Percentiles rank a stretch among this genome's conserved stretches.
Evolutionary conservation across 768 basidiomycete genomes (phyloP).

Genomic region (Asterophora parasitica): DNA sequence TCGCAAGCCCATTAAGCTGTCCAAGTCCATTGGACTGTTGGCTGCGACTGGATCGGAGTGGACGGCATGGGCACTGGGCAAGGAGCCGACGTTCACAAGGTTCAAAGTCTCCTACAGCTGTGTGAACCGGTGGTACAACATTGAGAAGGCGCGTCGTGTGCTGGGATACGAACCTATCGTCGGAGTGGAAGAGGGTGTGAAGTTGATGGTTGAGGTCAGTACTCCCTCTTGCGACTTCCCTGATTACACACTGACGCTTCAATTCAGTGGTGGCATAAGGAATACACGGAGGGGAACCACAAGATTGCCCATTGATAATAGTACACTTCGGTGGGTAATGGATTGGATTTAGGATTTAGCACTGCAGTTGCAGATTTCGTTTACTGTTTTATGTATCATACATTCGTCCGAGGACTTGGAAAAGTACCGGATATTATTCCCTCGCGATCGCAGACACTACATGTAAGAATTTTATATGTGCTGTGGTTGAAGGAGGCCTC

Average conservation of each 20-base stretch:
- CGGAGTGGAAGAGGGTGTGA: constrained; percentile 83
- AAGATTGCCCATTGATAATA: constrained; percentile 31
- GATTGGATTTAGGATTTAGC: constrained; percentile 1
- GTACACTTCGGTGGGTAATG: not conserved
- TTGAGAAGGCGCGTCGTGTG: constrained; percentile 87
- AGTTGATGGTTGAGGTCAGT: constrained; percentile 69
- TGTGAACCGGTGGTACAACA: constrained; percentile 83
- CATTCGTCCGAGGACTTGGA: constrained; percentile 1
- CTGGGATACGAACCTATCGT: constrained; percentile 92
- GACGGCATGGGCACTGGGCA: constrained; percentile 67
- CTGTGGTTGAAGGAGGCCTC: too few relatives aligned
- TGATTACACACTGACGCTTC: not conserved
- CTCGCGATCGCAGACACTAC: too few relatives aligned
- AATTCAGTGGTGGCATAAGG: constrained; percentile 43
- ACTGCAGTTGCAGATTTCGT: not conserved
- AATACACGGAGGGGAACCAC: constrained; percentile 35
- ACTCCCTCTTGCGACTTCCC: constrained; percentile 19
- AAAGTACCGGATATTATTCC: constrained; percentile 1
- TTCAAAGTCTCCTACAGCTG: constrained; percentile 81
- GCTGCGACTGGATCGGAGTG: constrained; percentile 72
- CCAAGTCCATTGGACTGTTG: constrained; percentile 60
- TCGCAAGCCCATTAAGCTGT: constrained; percentile 41
- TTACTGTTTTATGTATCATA: constrained; percentile 8
- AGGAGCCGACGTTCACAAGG: constrained; percentile 79
- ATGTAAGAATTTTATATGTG: too few relatives aligned